Evolutionary conservation across 2,329 filamentous ascomycete genomes (phyloP), one percentile per base, ranked within the genome.

Genomic region (Penicillium sp.): DNA sequence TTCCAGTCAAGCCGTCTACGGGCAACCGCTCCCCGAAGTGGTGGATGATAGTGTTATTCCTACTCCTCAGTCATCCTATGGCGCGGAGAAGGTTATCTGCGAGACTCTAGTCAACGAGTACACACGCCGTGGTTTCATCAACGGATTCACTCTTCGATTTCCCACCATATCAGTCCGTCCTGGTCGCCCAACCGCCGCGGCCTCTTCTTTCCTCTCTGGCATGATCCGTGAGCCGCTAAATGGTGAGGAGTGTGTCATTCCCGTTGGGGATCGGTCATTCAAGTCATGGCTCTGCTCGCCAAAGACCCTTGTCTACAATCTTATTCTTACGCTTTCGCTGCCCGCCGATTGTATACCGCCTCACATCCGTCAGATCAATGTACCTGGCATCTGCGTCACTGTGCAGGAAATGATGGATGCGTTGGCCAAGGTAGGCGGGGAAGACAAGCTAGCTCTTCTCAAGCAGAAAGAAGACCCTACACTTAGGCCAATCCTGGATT

Each of bases 51-150:
- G 68, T 52, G 79, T 84, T 23, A 79, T 79, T 41, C 85, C 87
- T 3, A 88, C 85, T 44, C 87, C 87, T 0, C 83, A 88, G 70
- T 84, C 83, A 45, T 87, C 85, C 15, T 89, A 89, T 70, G 87
- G 87, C 38, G 82, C 85, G 5, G 85, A 88, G 73, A 89, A 90
- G 73, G 78, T 88, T 63, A 83, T 88, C 73, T 85, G 83, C 61
- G 87, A 90, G 75, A 80, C 83, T 1, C 78, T 89, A 8, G 72
- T 90, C 70, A 89, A 89, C 74, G 87, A 89, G 64, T 85, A 88
- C 73, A 86, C 86, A 58, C 81, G 87, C 26, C 80, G 84, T 56
- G 84, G 85, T 0, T 83, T 84, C 59, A 82, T 89, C 61, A 84
- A 86, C 61, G 87, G 83, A 7, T 84, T 87, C 54, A 79, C 80